These are phyloP conservation scores for Scheffersomyces insectosa DNA, from an alignment of 1,139 yeast species.

Conservation along the genomic window DNA sequence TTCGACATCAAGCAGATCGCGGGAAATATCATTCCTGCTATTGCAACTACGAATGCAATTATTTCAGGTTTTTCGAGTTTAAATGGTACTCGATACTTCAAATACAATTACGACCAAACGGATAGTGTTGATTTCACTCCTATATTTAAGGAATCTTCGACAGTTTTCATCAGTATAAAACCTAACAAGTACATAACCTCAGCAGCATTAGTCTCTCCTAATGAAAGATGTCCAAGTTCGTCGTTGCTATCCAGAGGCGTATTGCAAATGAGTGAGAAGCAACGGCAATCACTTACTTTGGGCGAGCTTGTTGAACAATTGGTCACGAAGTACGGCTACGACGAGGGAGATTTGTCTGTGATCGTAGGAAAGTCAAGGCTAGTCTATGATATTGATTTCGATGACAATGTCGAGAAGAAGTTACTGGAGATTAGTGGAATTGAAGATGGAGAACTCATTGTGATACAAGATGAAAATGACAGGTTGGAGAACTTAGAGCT, in stretches of 20 bases:
- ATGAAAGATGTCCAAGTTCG: constrained; percentile 72
- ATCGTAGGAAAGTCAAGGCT: constrained; percentile 61
- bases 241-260: constrained; percentile 58
- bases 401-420: constrained; percentile 61
- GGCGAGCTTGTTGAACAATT: constrained; percentile 48
- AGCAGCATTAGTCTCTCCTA: constrained; percentile 61
- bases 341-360: constrained; percentile 66
- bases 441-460: constrained; percentile 56
- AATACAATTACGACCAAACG: constrained; percentile 13
- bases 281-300: constrained; percentile 24
- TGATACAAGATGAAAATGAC: constrained; percentile 79
- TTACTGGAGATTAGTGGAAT: constrained; percentile 57
- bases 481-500: constrained; percentile 69
- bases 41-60: constrained; percentile 96
- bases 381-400: constrained; percentile 85
- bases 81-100: constrained; percentile 56
- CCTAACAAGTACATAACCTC: constrained; percentile 70
- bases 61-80: constrained; percentile 87
- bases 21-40: constrained; percentile 97
- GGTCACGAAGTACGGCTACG: constrained; percentile 51
- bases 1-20: constrained; percentile 93
- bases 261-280: constrained; percentile 17
- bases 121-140: constrained; percentile 21
- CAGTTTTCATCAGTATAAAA: constrained; percentile 67
- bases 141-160: constrained; percentile 33